Conservation (phyloP, 2,329 filamentous ascomycete genomes). For the Alternaria consortialis region DNA sequence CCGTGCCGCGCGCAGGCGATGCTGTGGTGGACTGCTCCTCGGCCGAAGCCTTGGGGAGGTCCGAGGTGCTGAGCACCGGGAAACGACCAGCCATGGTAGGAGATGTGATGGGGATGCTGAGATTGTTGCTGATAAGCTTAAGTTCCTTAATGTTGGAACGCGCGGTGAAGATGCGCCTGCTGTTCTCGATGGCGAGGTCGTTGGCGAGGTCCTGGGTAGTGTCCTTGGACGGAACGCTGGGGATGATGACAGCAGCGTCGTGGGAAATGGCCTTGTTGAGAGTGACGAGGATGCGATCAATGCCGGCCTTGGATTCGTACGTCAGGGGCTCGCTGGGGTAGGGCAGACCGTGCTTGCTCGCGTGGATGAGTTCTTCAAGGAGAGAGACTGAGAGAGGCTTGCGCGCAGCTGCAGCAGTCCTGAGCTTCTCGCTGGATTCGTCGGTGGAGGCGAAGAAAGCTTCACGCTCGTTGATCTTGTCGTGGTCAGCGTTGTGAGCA, state of each 20-base stretch:
- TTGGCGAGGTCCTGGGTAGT: constrained; percentile 23
- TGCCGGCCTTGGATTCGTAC: constrained; percentile 21
- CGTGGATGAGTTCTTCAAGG: constrained; percentile 29
- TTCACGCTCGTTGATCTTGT: constrained; percentile 24
- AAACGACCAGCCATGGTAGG: constrained; percentile 44
- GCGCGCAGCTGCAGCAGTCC: constrained; percentile 6
- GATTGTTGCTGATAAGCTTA: constrained; percentile 4
- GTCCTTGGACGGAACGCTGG: constrained; percentile 9
- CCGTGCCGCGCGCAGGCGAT: constrained; percentile 79
- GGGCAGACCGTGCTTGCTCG: constrained; percentile 20
- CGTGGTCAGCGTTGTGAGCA: constrained; percentile 29
- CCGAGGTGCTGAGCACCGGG: constrained; percentile 47
- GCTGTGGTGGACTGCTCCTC: constrained; percentile 67
- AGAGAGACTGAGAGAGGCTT: constrained; percentile 22
- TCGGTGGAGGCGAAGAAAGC: constrained; percentile 7
- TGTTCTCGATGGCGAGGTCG: constrained; percentile 32
- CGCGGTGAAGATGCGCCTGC: constrained; percentile 31
- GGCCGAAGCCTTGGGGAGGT: constrained; percentile 69
- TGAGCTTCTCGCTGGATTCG: constrained; percentile 5
- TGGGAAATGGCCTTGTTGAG: constrained; percentile 24
- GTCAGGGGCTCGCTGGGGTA: constrained; percentile 23
- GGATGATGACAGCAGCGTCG: not conserved
- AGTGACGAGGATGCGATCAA: constrained; percentile 27
- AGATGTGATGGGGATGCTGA: constrained; percentile 1
- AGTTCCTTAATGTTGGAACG: constrained; percentile 18